Base-by-base conservation (phyloP, 2,329 filamentous ascomycete species). In the Chaetomiaceae sp. region DNA sequence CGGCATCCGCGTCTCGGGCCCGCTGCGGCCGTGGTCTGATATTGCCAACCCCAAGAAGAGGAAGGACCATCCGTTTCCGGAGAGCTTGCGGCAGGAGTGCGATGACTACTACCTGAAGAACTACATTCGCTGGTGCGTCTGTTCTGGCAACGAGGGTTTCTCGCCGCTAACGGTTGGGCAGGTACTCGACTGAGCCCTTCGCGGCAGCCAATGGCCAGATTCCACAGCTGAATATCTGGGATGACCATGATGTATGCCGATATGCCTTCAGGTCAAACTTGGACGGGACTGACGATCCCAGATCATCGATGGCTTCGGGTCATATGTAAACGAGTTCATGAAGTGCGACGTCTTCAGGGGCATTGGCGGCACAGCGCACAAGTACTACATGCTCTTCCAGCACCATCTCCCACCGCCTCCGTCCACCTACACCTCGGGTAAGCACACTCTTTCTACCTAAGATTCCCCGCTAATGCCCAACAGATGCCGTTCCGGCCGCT, bases 341-440 rank as follows among this genome's bases (percentile, higher is more conserved):
- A 83, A 81, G 63, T 94, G 90, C 55, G 67, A 68, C 52, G 68
- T 99, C 6, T 97, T 99, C 70, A 87, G 88, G 40, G 94, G 94
- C 19, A 83, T 99, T 53, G 94, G 94, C 5, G 90, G 89, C 29
- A 84, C 91, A 51, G 94, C 94, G 1, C 95, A 94, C 77, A 99
- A 99, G 71, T 97, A 97, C 71, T 99, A 99, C 68, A 82, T 97
- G 80, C 81, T 99, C 9, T 99, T 99, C 71, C 94, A 99, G 72
- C 94, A 99, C 63, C 92, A 96, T 65, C 74, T 95, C 46, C 82
- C 91, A 12, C 92, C 92, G 1, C 91, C 92, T 0, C 76, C 80
- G 58, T 91, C 88, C 27, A 96, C 91, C 1, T 96, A 86, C 68
- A 96, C 90, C 3, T 89, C 89, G 1, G 87, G 88, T 77, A 59